phyloP scores from a whole-genome alignment of 768 basidiomycete genomes.

The Mycena amicta region DNA sequence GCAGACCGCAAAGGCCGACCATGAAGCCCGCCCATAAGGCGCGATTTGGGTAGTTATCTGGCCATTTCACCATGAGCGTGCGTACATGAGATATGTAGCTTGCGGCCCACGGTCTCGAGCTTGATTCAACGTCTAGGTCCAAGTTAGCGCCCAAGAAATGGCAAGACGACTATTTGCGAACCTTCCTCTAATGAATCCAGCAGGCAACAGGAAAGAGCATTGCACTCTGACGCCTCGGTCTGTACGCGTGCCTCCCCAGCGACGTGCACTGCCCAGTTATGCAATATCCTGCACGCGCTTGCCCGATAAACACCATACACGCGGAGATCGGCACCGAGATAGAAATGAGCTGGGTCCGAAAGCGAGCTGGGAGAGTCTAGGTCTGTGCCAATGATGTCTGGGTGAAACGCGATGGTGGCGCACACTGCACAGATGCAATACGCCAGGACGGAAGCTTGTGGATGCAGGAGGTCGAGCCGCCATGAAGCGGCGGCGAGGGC shows the following conservation, averaged over 20 bases:
- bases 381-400: slow-evolving; percentile 6
- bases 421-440: slow-evolving; percentile 13
- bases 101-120: slow-evolving; percentile 1
- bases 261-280: neutral
- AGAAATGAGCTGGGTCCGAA: neutral
- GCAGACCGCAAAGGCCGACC: neutral
- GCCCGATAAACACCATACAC: neutral
- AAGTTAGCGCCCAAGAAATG: neutral
- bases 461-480: slow-evolving; percentile 7
- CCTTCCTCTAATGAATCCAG: neutral
- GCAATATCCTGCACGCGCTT: neutral
- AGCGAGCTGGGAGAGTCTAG: neutral
- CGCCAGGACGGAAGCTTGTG: slow-evolving; percentile 10
- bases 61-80: neutral
- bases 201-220: slow-evolving; percentile 1
- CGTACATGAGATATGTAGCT: slow-evolving; percentile 6
- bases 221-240: neutral
- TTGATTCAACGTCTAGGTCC: neutral
- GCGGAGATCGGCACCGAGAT: slow-evolving; percentile 1
- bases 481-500: neutral
- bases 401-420: slow-evolving; percentile 6
- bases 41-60: neutral
- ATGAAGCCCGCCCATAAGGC: neutral
- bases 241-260: neutral
- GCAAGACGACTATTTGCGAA: neutral